phyloP scores from a whole-genome alignment of 441 rosid species.

The Pelargonium cotyledonis region DNA sequence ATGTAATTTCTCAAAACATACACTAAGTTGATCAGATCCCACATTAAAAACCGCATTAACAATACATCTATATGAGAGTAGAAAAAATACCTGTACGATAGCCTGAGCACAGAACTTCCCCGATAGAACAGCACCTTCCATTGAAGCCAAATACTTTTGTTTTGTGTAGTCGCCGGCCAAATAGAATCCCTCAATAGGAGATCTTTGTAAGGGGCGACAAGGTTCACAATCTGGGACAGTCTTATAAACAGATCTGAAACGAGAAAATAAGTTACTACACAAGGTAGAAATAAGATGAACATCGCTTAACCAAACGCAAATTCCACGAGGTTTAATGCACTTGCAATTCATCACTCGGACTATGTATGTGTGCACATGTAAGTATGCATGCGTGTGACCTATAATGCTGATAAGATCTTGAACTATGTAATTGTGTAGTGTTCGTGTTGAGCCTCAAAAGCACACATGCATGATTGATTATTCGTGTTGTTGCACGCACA shows the following conservation, averaged over 20 bases:
- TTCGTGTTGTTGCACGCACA: no score
- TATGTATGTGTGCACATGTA: no score
- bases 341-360: no score
- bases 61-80: background rate
- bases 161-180: conserved; percentile 89
- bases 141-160: conserved; percentile 92
- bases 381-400: no score
- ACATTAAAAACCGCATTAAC: background rate
- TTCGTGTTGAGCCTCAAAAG: no score
- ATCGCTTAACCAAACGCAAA: background rate
- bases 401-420: no score
- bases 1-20: background rate
- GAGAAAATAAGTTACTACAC: conserved; percentile 14
- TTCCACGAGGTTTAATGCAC: background rate
- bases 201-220: conserved; percentile 82
- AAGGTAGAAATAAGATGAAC: conserved; percentile 4
- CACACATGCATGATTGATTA: no score
- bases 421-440: no score
- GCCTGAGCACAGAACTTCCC: conserved; percentile 87
- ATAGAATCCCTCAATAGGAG: conserved; percentile 81
- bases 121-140: conserved; percentile 97
- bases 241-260: conserved; percentile 82
- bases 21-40: background rate
- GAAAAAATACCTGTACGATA: conserved; percentile 55
- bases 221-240: conserved; percentile 84